Base-by-base conservation (phyloP, 768 basidiomycete genomes). In the Phanerodontia chrysosporium region DNA sequence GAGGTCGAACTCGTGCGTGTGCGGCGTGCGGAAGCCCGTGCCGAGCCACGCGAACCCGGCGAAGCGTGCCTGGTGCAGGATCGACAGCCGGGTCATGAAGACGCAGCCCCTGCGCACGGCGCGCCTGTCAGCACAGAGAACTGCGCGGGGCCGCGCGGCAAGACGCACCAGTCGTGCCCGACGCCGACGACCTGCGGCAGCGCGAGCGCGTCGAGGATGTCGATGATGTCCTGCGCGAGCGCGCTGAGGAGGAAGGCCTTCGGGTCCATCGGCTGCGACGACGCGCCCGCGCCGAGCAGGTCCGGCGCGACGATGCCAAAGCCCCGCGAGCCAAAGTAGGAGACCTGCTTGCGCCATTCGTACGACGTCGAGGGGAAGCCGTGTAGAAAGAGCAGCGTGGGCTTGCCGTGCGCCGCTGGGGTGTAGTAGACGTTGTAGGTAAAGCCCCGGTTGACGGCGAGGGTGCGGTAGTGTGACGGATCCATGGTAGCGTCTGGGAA, bases 291-390 rank as follows among this genome's bases (percentile, higher is more conserved):
- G 8, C 81, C 80, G 12, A 82, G 73, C 62, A 80, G 72, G 63
- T 82, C 81, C 0, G 80, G 80, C n/a, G 72, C 77, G 51, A 82
- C 64, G 12, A 80, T 29, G 10, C 78, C 75, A 42, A 75, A 79
- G 24, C 81, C 80, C 52, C 67, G 67, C 36, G 68, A 65, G 39
- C 68, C 56, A 64, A 81, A 73, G 66, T 72, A 70, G 45, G 67
- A 60, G 58, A 78, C 69, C 53, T 78, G 75, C 32, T 70, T 64
- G 49, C 71, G 70, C 80, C 80, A 81, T 57, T 75, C 78, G 51
- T 53, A 51, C 3, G 76, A 73, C 1, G 74, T 73, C 0, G 75
- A 74, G 1, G 77, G 79, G 51, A 78, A 81, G 21, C 78, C 78
- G 55, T 80, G 79, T 16, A 79, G 57, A 32, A 80, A 70, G 9